Percentiles rank a stretch among this genome's conserved stretches.
These are phyloP conservation scores for Aspergillus glaucus DNA, from an alignment of 2,329 filamentous ascomycete species.

Conservation along the genomic window DNA sequence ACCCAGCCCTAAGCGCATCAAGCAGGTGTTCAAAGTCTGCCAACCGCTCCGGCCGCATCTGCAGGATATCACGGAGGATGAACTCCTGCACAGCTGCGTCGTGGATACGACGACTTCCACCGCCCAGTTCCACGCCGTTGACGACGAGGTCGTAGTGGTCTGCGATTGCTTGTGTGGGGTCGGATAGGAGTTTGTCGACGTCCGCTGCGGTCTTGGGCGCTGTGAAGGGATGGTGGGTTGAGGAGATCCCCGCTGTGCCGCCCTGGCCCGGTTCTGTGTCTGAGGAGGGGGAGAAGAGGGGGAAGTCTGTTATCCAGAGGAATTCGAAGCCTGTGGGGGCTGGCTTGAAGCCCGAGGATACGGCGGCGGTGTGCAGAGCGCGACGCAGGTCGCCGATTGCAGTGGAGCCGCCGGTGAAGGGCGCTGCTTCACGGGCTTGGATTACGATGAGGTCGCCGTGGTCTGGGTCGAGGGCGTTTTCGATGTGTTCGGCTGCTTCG, in stretches of 20 bases:
- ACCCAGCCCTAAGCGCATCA: conserved; percentile 73
- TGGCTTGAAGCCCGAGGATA: conserved; percentile 54
- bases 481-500: conserved; percentile 56
- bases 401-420: conserved; percentile 67
- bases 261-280: conserved; percentile 71
- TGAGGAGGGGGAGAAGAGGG: conserved; percentile 73
- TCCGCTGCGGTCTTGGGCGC: conserved; percentile 68
- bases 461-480: conserved; percentile 49
- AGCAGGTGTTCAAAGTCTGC: conserved; percentile 79
- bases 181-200: conserved; percentile 63
- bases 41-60: conserved; percentile 67
- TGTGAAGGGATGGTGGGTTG: conserved; percentile 95
- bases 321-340: conserved; percentile 55
- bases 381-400: conserved; percentile 65
- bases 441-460: conserved; percentile 75
- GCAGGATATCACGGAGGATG: conserved; percentile 74
- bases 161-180: conserved; percentile 67
- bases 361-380: conserved; percentile 62
- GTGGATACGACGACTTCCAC: conserved; percentile 89
- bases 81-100: conserved; percentile 74
- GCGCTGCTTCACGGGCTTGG: conserved; percentile 64
- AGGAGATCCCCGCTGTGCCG: conserved; percentile 69
- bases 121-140: conserved; percentile 90
- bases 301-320: conserved; percentile 85
- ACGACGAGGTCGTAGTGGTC: conserved; percentile 96